These are phyloP conservation scores for Globisporangium mamillatum DNA, from an alignment of 352 stramenopile species.

Conservation along the genomic window DNA sequence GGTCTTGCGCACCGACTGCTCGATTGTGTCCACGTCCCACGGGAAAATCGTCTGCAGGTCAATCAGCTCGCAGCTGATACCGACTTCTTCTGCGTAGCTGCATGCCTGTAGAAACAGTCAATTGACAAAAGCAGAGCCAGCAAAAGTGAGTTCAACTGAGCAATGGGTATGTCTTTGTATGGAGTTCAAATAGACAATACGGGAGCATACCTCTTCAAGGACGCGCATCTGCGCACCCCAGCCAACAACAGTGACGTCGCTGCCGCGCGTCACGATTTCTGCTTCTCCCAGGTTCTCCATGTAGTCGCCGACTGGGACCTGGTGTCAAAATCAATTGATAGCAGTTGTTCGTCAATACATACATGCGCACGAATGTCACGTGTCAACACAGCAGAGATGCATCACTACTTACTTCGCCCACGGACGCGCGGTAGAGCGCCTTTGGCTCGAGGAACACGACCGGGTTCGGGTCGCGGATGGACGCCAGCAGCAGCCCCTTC, in stretches of 20 bases:
- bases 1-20: slow-evolving; percentile 96
- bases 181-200: background rate
- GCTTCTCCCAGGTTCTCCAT: slow-evolving; percentile 92
- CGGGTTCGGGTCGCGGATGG: slow-evolving; percentile 95
- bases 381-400: no score
- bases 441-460: slow-evolving; percentile 98
- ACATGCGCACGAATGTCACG: slow-evolving; percentile 20
- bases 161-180: no score
- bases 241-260: slow-evolving; percentile 94
- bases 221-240: slow-evolving; percentile 90
- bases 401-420: slow-evolving; percentile 66
- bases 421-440: slow-evolving; percentile 95
- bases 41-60: slow-evolving; percentile 97
- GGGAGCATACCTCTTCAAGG: slow-evolving; percentile 1
- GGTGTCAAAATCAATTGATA: background rate
- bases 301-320: slow-evolving; percentile 94
- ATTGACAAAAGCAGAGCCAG: background rate
- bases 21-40: slow-evolving; percentile 95
- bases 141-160: background rate
- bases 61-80: slow-evolving; percentile 97
- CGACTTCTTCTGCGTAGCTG: slow-evolving; percentile 87
- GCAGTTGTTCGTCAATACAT: background rate
- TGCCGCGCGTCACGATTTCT: slow-evolving; percentile 91
- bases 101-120: slow-evolving; percentile 55
- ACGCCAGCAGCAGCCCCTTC: slow-evolving; percentile 95